A percentile compares a stretch with the other conserved stretches of the same genome.
Evolutionary conservation across 2,329 filamentous ascomycete species (phyloP).

Genomic region (Claviceps digitariae): DNA sequence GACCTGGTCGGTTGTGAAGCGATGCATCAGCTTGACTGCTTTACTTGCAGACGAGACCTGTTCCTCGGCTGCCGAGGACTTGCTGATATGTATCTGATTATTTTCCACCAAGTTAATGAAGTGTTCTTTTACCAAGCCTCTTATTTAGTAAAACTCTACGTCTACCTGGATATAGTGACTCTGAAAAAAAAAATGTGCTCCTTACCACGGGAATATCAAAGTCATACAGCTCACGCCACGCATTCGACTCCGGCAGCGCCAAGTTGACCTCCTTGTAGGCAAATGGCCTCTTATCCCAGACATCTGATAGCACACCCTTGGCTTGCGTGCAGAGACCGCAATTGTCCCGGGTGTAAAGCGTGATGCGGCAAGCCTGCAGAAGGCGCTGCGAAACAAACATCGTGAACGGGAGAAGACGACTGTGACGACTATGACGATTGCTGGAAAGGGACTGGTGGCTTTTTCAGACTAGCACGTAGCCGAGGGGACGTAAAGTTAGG

Average conservation of each 20-base stretch:
- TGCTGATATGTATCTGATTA: constrained; percentile 49
- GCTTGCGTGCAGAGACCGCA: constrained; percentile 60
- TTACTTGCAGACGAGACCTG: constrained; percentile 40
- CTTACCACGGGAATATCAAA: constrained; percentile 69
- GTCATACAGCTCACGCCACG: constrained; percentile 63
- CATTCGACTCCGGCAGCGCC: constrained; percentile 44
- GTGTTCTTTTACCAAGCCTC: neutral
- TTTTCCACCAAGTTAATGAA: neutral
- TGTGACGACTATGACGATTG: neutral
- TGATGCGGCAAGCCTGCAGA: constrained; percentile 49
- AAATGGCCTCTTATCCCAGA: constrained; percentile 55
- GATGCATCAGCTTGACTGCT: constrained; percentile 64
- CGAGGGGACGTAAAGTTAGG: neutral
- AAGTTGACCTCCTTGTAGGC: constrained; percentile 58
- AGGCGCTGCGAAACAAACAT: constrained; percentile 41
- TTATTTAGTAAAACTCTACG: neutral
- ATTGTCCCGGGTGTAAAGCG: constrained; percentile 59
- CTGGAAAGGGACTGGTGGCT: neutral
- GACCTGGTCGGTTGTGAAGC: constrained; percentile 55
- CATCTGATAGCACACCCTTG: constrained; percentile 51
- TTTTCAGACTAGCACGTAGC: neutral
- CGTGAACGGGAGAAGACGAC: constrained; percentile 1
- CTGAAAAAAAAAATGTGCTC: neutral
- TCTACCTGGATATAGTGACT: neutral
- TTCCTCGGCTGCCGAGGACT: constrained; percentile 34